Evolutionary conservation across 129 eudicot genomes (phyloP), one percentile per base, ranked within the genome.

Genomic region (Scalesia atractyloides): DNA sequence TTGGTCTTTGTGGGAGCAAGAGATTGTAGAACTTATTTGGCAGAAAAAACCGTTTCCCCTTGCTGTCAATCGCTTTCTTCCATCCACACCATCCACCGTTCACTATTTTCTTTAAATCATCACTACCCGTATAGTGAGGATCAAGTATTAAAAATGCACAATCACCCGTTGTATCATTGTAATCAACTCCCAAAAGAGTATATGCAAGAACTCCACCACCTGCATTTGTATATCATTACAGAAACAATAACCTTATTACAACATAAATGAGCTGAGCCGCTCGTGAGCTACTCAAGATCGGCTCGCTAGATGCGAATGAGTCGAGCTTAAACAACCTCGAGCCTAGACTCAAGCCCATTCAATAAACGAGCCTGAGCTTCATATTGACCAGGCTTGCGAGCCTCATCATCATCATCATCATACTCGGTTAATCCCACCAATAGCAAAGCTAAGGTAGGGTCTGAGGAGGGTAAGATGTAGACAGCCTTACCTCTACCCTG

Each of bases 151-250:
- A 87, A 82, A 90, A 95, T 5, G 96, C 99, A 73, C 97, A 90
- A 74, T 95, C 99, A 5, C 99, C 99, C 9, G 86, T 95, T 54
- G 82, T 73, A 13, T 95, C 97, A 6, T 86, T 95, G 81, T 88
- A 95, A 64, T 95, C 99, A 17, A 95, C 94, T 52, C 99, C 99
- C 76, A 95, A 58, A 41, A 95, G 97, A 2, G 97, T 88, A 51
- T 95, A 95, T 4, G 99, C 99, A 39, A 95, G 91, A 80, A 95
- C 99, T 57, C 99, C 99, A n/a, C 99, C 99, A 75, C 99, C 99
- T 90, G 91, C 62, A 79, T 26, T 33, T 11, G 37, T 16, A 46
- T 7, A 66, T 30, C 0, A 15, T 60, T 7, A 60, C 43, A 60
- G 14, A 11, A 14, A 30, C 66, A 60, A 9, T 12, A 13, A 30